Percentiles rank a stretch among this genome's conserved stretches.
These are phyloP conservation scores for Cyberlindnera xylosilytica DNA, from an alignment of 805 yeast genomes.

Conservation along the genomic window DNA sequence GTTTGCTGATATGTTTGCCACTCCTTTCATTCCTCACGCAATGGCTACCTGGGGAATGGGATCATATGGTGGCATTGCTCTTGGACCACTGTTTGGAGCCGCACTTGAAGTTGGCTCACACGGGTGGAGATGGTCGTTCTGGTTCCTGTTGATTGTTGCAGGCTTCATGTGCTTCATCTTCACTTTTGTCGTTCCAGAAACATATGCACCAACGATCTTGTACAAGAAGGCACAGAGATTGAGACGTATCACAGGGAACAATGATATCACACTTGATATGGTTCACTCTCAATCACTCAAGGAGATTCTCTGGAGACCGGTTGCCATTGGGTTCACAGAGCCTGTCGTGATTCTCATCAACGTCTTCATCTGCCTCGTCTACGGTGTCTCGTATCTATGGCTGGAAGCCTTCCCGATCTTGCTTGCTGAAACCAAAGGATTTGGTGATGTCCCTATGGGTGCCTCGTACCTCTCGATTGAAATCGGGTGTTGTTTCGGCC, in stretches of 20 bases:
- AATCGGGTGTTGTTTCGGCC: conserved; percentile 44
- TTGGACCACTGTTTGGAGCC: conserved; percentile 58
- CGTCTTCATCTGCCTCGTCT: conserved; percentile 47
- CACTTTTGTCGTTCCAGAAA: conserved; percentile 45
- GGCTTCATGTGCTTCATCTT: conserved; percentile 37
- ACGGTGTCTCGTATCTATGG: conserved; percentile 52
- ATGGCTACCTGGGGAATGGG: conserved; percentile 52
- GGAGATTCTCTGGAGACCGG: conserved; percentile 46
- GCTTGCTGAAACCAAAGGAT: conserved; percentile 41
- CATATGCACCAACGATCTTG: conserved; percentile 42
- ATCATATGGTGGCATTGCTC: conserved; percentile 51
- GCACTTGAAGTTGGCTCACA: conserved; percentile 40
- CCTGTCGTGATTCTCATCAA: conserved; percentile 56
- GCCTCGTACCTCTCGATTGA: conserved; percentile 43
- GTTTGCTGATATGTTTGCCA: conserved; percentile 44
- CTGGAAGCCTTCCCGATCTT: conserved; percentile 64
- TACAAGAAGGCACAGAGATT: conserved; percentile 46
- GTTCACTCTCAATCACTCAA: too few species aligned
- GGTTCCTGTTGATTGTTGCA: conserved; percentile 44
- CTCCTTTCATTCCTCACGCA: conserved; percentile 43
- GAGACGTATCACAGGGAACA: conserved; percentile 46
- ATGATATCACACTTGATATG: conserved; percentile 20
- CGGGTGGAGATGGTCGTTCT: conserved; percentile 53
- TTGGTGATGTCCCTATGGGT: conserved; percentile 47
- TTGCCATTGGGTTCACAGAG: conserved; percentile 46